These are phyloP conservation scores for Collybia mongolica DNA, from an alignment of 768 basidiomycete species.

Conservation along the genomic window DNA sequence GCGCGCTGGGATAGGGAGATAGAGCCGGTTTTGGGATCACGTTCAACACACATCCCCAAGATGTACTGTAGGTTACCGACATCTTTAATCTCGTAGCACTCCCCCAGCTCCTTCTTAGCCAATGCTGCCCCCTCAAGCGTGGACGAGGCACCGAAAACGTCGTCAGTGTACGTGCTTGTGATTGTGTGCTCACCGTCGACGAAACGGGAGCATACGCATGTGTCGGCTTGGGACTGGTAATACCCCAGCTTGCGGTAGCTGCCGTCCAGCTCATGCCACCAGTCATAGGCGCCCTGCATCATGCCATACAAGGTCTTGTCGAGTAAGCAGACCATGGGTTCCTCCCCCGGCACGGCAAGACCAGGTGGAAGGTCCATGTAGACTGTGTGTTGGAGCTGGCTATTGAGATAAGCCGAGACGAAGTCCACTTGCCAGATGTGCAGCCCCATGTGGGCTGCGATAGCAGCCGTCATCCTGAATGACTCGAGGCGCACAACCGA, in stretches of 20 bases:
- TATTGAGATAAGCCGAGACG: slow-evolving; percentile 31
- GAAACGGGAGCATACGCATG: slow-evolving; percentile 9
- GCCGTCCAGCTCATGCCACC: slow-evolving; percentile 11
- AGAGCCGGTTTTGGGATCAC: slow-evolving; percentile 5
- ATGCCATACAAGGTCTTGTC: slow-evolving; percentile 22
- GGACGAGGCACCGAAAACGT: slow-evolving; percentile 12
- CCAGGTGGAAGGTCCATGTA: slow-evolving; percentile 16
- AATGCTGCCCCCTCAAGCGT: not conserved
- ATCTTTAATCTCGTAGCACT: slow-evolving; percentile 13
- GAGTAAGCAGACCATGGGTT: slow-evolving; percentile 17
- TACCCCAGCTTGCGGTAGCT: slow-evolving; percentile 10
- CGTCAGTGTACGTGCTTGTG: slow-evolving; percentile 14
- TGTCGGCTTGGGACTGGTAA: slow-evolving; percentile 16
- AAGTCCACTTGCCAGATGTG: slow-evolving; percentile 32
- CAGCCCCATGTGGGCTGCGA: slow-evolving; percentile 23
- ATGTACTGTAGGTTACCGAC: slow-evolving; percentile 7
- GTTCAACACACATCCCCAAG: slow-evolving; percentile 12
- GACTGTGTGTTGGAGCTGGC: slow-evolving; percentile 17
- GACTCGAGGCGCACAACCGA: slow-evolving; percentile 17
- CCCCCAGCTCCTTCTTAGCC: slow-evolving; percentile 14
- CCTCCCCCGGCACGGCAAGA: slow-evolving; percentile 11
- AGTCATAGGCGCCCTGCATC: slow-evolving; percentile 20
- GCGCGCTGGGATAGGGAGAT: slow-evolving; percentile 15
- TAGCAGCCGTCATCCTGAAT: slow-evolving; percentile 13
- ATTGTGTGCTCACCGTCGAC: slow-evolving; percentile 10